Evolutionary conservation across 768 basidiomycete species (phyloP).

Genomic region (Phylloporus sp.): DNA sequence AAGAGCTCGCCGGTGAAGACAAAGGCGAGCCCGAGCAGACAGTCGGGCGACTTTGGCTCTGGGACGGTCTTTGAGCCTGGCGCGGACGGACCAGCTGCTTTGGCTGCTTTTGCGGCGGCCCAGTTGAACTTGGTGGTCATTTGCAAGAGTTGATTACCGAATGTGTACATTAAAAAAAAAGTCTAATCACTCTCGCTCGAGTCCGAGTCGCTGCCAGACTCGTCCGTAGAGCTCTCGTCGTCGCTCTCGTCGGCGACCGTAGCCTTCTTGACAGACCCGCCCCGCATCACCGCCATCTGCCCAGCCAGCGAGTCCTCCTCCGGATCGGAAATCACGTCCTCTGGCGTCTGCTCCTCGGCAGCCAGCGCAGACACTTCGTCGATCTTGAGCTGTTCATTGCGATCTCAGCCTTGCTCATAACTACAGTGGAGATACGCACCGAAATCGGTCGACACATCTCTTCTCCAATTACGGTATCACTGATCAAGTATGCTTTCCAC

Average conservation of each 20-base stretch:
- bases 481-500: constrained; percentile 83
- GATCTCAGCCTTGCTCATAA: constrained; percentile 5
- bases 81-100: constrained; percentile 53
- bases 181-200: constrained; percentile 28
- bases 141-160: neutral
- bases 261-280: constrained; percentile 74
- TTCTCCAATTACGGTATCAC: constrained; percentile 86
- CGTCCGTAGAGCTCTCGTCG: constrained; percentile 30
- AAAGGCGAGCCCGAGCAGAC: constrained; percentile 81
- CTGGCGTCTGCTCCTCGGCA: constrained; percentile 56
- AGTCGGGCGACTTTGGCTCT: constrained; percentile 72
- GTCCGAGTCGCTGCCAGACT: constrained; percentile 22
- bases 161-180: neutral
- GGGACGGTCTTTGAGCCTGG: constrained; percentile 60
- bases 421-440: constrained; percentile 41
- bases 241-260: constrained; percentile 37
- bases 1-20: constrained; percentile 95
- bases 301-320: constrained; percentile 96
- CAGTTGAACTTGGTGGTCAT: constrained; percentile 35
- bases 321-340: constrained; percentile 97
- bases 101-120: constrained; percentile 56
- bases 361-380: constrained; percentile 62
- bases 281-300: constrained; percentile 96
- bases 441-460: constrained; percentile 68
- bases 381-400: constrained; percentile 64